Evolutionary conservation across 805 yeast genomes (phyloP), one percentile per base, ranked within the genome.

Genomic region (Yarrowia sp.): DNA sequence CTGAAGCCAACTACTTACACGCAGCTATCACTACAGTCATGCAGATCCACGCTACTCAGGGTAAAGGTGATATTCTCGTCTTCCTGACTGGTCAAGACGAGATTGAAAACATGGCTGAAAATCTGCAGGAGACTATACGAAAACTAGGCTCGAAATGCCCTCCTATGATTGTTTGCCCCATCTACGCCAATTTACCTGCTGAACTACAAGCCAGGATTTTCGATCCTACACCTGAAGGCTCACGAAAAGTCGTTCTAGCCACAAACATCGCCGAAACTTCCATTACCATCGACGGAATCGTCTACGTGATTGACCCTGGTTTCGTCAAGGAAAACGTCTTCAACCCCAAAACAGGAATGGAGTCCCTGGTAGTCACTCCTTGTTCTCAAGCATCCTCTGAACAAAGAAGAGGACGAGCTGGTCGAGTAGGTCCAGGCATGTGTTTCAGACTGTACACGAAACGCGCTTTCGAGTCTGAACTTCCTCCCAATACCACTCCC

Each of bases 211-310:
- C 92, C 36, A 84, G 86, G 71, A 93, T 95, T 58, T 95, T 95
- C 78, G 97, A 91, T 74, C 91, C 96, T 0, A 89, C 98, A 0
- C 97, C 97, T 0, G 77, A 79, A 16, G 91, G 91, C 1, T 85
- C 91, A 45, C 80, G 99, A 67, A 95, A 95, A 76, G 97, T 93
- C 3, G 91, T 95, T 9, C 81, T 95, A 69, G 98, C 99, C 0
- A 95, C 99, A 0, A 94, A 94, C 74, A 95, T 94, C 73, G 99
- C 98, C 0, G 99, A 94, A 78, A 95, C 99, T 0, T 94, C 98
- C 9, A 87, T 95, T 74, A 95, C 99, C 3, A 93, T 95, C 70
- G 97, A 94, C 77, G 97, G 97, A 12, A 89, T 95, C 43, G 89
- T 83, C 72, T 95, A 87, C 75, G 99, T 95, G 41, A 86, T 95